Evolutionary conservation across 768 basidiomycete species (phyloP).

Genomic region (Tephrocybe rancida): DNA sequence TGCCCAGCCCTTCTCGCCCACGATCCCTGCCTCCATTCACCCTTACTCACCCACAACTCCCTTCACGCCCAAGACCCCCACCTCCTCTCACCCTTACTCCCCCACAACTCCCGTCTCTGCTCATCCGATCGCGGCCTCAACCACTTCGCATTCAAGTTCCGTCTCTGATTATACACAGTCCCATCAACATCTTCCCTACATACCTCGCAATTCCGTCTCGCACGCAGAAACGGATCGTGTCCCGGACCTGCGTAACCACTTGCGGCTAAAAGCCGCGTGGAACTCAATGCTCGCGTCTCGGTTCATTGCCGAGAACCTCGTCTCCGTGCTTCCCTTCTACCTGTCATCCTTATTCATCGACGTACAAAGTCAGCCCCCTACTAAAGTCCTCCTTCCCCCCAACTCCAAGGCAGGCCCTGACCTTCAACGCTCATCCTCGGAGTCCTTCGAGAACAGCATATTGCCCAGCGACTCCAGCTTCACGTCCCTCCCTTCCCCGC

Average conservation of each 20-base stretch:
- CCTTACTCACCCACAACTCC: background rate
- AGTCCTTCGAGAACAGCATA: background rate
- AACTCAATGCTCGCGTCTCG: conserved; percentile 62
- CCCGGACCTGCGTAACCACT: conserved; percentile 61
- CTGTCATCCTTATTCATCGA: conserved; percentile 56
- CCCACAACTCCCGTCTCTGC: conserved; percentile 4
- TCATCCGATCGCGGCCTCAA: background rate
- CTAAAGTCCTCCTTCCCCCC: conserved; percentile 57
- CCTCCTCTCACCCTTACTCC: conserved; percentile 5
- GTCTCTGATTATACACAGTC: background rate
- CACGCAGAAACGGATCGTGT: conserved; percentile 16
- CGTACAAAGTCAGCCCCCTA: conserved; percentile 48
- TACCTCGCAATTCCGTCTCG: conserved; percentile 12
- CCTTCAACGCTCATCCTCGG: background rate
- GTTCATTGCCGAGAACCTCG: conserved; percentile 55
- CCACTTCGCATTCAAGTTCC: background rate
- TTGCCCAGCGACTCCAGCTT: background rate
- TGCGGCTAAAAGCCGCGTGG: conserved; percentile 64
- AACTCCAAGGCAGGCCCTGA: conserved; percentile 32
- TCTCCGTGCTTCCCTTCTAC: conserved; percentile 69
- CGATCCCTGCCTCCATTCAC: background rate
- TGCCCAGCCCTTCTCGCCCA: background rate
- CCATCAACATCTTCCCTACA: conserved; percentile 3
- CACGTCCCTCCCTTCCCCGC: background rate
- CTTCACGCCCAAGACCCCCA: background rate